Evolutionary conservation across 2,329 filamentous ascomycete species (phyloP).

Genomic region (Penicillium glabrum): DNA sequence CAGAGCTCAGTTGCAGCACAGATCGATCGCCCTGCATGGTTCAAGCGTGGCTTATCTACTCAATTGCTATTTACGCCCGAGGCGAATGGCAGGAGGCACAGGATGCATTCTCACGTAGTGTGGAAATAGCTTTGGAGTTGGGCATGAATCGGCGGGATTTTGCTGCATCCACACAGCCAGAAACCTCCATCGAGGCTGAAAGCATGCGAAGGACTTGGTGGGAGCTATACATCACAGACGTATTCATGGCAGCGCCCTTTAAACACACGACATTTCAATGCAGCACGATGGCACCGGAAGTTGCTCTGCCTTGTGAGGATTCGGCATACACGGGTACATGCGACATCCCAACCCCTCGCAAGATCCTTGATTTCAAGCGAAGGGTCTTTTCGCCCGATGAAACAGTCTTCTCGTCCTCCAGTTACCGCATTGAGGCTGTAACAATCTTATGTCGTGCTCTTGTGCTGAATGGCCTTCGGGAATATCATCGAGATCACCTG

Average conservation of each 20-base stretch:
- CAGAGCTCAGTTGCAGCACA: slow-evolving; percentile 23
- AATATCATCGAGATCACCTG: slow-evolving; percentile 52
- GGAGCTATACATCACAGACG: slow-evolving; percentile 74
- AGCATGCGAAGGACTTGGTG: slow-evolving; percentile 87
- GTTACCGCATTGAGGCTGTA: slow-evolving; percentile 77
- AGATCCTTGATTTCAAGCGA: slow-evolving; percentile 58
- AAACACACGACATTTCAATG: slow-evolving; percentile 56
- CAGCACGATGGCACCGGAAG: slow-evolving; percentile 66
- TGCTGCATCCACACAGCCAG: slow-evolving; percentile 26
- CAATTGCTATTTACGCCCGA: slow-evolving; percentile 36
- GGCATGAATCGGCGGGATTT: slow-evolving; percentile 71
- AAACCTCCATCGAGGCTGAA: slow-evolving; percentile 69
- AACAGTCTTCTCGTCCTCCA: slow-evolving; percentile 75
- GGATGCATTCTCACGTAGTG: slow-evolving; percentile 58
- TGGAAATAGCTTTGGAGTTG: slow-evolving; percentile 70
- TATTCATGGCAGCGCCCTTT: slow-evolving; percentile 71
- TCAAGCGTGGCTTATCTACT: slow-evolving; percentile 38
- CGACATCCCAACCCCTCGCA: slow-evolving; percentile 58
- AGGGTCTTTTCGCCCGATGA: slow-evolving; percentile 65
- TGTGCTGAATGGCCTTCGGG: slow-evolving; percentile 36
- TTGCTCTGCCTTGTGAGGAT: slow-evolving; percentile 77
- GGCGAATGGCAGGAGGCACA: slow-evolving; percentile 35
- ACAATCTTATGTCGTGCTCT: slow-evolving; percentile 75
- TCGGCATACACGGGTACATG: slow-evolving; percentile 52
- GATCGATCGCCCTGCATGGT: slow-evolving; percentile 35